phyloP scores from a whole-genome alignment of 371 early-diverging fungal species.

The Lichtheimia hyalospora region DNA sequence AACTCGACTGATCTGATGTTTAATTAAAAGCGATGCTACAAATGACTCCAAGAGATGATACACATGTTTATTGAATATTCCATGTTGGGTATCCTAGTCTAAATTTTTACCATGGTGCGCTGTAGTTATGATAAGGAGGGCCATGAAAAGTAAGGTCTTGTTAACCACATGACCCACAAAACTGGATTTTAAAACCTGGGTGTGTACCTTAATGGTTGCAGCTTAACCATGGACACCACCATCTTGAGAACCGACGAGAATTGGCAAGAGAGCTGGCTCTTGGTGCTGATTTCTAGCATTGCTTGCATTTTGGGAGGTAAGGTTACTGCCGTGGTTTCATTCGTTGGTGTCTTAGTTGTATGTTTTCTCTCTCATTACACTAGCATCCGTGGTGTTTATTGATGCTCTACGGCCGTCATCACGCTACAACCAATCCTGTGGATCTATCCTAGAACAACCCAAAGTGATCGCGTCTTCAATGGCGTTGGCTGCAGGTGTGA shows the following conservation, averaged over 20 bases:
- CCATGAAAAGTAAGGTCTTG: too few relatives aligned
- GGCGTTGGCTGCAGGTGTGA: slow-evolving; percentile 43
- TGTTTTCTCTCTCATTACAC: neutral
- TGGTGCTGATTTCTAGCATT: slow-evolving; percentile 33
- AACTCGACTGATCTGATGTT: too few relatives aligned
- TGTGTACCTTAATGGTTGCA: neutral
- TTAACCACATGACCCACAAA: too few relatives aligned
- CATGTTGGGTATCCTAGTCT: too few relatives aligned
- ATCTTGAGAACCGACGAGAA: neutral
- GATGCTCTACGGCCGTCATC: slow-evolving; percentile 9
- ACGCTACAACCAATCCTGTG: slow-evolving; percentile 6
- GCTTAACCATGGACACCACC: neutral
- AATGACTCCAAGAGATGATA: too few relatives aligned
- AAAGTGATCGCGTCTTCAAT: slow-evolving; percentile 13
- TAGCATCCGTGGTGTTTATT: slow-evolving; percentile 18
- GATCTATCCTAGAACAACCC: slow-evolving; percentile 12
- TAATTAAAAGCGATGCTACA: too few relatives aligned
- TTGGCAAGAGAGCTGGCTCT: slow-evolving; percentile 21
- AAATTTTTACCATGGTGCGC: too few relatives aligned
- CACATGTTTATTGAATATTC: too few relatives aligned
- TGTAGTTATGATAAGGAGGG: too few relatives aligned
- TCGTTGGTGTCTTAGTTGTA: neutral
- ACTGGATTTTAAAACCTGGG: neutral
- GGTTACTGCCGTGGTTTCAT: neutral
- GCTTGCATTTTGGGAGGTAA: slow-evolving; percentile 42